Conservation (phyloP, 768 basidiomycete genomes). For the Rhodotorula babjevae region DNA sequence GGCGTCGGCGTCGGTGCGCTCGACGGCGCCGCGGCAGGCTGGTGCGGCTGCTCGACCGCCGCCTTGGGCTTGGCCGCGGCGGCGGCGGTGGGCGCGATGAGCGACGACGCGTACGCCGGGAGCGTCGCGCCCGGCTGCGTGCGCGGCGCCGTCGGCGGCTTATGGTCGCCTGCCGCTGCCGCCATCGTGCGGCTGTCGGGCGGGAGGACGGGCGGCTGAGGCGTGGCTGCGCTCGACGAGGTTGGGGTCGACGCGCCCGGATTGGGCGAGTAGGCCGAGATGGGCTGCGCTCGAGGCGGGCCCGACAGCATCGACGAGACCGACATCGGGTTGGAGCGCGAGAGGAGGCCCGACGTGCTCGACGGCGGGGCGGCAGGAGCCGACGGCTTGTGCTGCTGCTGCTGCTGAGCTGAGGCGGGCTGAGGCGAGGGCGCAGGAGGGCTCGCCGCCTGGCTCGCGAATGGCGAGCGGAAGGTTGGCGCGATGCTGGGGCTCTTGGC, state of each 20-base stretch:
- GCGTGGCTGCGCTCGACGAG: not conserved
- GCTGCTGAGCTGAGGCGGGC: not conserved
- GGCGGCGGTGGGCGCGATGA: not conserved
- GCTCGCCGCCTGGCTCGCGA: not conserved
- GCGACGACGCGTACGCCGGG: not conserved
- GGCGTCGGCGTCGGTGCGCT: not conserved
- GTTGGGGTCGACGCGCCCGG: not conserved
- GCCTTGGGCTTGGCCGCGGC: not conserved
- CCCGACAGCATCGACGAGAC: conserved; percentile 38
- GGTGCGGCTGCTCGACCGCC: not conserved
- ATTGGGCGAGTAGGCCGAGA: conserved; percentile 10
- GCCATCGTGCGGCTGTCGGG: not conserved
- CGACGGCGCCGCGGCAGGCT: not conserved
- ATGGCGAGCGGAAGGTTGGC: not conserved
- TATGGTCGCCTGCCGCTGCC: not conserved
- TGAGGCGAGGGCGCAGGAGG: not conserved
- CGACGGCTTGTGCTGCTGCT: not conserved
- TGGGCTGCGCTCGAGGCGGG: conserved; percentile 10
- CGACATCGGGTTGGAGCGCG: conserved; percentile 30
- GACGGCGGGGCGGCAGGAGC: not conserved
- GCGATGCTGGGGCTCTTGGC: not conserved
- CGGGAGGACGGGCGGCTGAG: conserved; percentile 28
- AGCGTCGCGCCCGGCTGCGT: not conserved
- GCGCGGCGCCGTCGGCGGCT: not conserved
- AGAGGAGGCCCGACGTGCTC: not conserved